Conservation (phyloP, 2,329 filamentous ascomycete genomes). For the Nemania sp. region DNA sequence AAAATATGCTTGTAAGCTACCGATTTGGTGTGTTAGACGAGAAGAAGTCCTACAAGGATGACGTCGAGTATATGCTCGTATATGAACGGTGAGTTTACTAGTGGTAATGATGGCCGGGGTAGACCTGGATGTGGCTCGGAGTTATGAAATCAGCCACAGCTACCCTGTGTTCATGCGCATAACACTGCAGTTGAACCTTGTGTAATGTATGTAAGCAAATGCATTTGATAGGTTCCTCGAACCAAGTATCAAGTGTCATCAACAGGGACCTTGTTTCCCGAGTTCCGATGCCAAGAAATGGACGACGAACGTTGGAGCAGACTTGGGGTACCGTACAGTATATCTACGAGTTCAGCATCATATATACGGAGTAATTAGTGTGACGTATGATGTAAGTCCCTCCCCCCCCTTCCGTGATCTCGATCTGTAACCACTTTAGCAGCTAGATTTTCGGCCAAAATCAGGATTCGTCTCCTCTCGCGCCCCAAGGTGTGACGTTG, state of each 20-base stretch:
- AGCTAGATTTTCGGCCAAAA: slow-evolving; percentile 34
- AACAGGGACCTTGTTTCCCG: slow-evolving; percentile 16
- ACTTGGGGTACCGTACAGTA: neutral
- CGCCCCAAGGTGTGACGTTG: slow-evolving; percentile 37
- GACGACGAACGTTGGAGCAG: slow-evolving; percentile 2
- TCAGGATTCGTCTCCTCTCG: slow-evolving; percentile 35
- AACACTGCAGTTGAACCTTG: no score
- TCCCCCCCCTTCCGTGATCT: slow-evolving; percentile 30
- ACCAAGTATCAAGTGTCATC: neutral
- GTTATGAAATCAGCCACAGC: no score
- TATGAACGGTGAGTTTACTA: no score
- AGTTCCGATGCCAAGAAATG: slow-evolving; percentile 17
- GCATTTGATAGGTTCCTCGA: neutral
- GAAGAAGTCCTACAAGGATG: no score
- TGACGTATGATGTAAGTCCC: slow-evolving; percentile 40
- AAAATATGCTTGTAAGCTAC: no score
- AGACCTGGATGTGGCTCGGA: no score
- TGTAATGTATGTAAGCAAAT: no score
- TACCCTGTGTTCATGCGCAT: no score
- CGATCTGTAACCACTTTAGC: slow-evolving; percentile 35
- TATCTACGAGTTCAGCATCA: slow-evolving; percentile 6
- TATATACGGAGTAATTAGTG: slow-evolving; percentile 19
- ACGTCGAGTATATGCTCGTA: no score
- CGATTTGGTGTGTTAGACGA: no score
- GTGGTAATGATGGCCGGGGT: no score